Percentiles rank a stretch among this genome's conserved stretches.
phyloP scores from a whole-genome alignment of 352 stramenopile genomes.

The Pythium brassicae region DNA sequence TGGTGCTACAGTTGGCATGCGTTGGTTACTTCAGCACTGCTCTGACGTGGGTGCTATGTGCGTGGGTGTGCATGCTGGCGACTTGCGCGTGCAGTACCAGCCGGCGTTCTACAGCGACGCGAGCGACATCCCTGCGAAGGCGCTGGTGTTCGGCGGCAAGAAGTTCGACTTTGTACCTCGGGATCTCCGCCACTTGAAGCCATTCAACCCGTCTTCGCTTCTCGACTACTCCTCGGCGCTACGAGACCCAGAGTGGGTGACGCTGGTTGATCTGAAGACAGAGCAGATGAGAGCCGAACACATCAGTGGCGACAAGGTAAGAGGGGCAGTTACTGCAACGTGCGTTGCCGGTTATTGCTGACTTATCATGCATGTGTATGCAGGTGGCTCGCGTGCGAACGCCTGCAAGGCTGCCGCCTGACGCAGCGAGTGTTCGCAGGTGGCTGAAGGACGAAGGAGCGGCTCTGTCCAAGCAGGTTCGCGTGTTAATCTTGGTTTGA shows the following conservation, averaged over 20 bases:
- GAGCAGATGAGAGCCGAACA: background rate
- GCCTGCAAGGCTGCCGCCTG: slow-evolving; percentile 32
- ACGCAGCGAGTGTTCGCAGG: slow-evolving; percentile 17
- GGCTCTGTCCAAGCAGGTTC: slow-evolving; percentile 25
- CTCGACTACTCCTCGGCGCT: slow-evolving; percentile 8
- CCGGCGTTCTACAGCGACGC: slow-evolving; percentile 48
- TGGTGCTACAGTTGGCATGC: background rate
- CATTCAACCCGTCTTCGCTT: slow-evolving; percentile 43
- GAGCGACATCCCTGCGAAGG: slow-evolving; percentile 63
- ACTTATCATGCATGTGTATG: background rate
- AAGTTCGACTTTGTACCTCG: slow-evolving; percentile 56
- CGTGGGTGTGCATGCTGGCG: background rate
- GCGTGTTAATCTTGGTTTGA: no score
- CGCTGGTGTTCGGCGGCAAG: slow-evolving; percentile 69
- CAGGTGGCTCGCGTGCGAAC: slow-evolving; percentile 37
- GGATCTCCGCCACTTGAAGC: slow-evolving; percentile 24
- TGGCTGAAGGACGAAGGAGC: slow-evolving; percentile 27
- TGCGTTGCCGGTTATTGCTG: background rate
- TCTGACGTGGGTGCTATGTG: background rate
- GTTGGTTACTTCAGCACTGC: background rate
- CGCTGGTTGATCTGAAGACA: slow-evolving; percentile 8
- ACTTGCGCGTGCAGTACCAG: slow-evolving; percentile 28
- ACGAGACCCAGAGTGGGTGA: slow-evolving; percentile 7
- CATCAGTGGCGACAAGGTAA: background rate
- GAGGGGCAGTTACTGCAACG: background rate